These are phyloP conservation scores for Puccinia triticina DNA, from an alignment of 1,284 basidiomycete species.

Conservation along the genomic window DNA sequence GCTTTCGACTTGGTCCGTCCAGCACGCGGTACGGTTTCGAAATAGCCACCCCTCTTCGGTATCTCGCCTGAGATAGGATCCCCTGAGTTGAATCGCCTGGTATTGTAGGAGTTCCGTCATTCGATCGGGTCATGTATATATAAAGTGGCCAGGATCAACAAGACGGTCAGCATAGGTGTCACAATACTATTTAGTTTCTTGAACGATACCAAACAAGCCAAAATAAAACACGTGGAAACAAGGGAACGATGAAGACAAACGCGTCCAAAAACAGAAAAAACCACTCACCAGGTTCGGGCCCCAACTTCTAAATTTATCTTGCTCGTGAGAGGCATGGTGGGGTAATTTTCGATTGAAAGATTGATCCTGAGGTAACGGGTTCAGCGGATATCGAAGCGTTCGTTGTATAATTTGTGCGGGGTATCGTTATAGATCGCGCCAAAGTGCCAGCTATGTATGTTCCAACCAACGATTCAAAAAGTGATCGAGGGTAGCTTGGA, in stretches of 20 bases:
- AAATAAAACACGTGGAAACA: neutral
- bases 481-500: neutral
- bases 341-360: neutral
- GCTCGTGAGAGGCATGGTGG: constrained; percentile 33
- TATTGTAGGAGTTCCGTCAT: constrained; percentile 2
- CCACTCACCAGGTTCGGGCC: constrained; percentile 42
- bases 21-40: constrained; percentile 18
- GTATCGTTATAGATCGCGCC: neutral
- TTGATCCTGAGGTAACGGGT: neutral
- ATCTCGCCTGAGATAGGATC: constrained; percentile 32
- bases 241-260: neutral
- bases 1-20: constrained; percentile 9
- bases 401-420: neutral
- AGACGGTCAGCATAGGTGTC: constrained; percentile 9
- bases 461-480: neutral
- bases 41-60: constrained; percentile 43
- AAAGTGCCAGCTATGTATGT: neutral
- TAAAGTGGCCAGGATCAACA: neutral
- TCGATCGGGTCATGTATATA: neutral
- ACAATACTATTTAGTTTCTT: neutral
- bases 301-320: constrained; percentile 44
- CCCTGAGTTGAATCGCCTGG: constrained; percentile 19
- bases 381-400: neutral
- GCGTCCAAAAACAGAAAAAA: neutral
- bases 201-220: neutral